Evolutionary conservation across 2,329 filamentous ascomycete genomes (phyloP).

Genomic region (Nothopassalora personata): DNA sequence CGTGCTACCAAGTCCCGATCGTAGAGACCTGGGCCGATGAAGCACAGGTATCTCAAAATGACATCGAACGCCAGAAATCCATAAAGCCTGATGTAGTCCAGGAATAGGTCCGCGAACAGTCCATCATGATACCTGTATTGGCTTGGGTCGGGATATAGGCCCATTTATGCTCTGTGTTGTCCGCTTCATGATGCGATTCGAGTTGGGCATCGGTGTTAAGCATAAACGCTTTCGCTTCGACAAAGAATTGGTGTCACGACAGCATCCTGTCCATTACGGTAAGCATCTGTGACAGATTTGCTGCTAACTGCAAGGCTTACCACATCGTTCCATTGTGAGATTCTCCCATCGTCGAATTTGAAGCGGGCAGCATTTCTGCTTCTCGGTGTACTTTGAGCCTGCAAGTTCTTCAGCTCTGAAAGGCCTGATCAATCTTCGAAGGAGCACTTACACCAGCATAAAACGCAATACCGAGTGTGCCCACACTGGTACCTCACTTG

Average conservation of each 20-base stretch:
- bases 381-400: slow-evolving; percentile 17
- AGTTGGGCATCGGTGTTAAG: slow-evolving; percentile 3
- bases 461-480: slow-evolving; percentile 16
- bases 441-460: slow-evolving; percentile 16
- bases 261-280: slow-evolving; percentile 7
- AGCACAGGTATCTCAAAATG: not conserved
- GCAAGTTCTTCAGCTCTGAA: too few species aligned
- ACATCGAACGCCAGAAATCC: not conserved
- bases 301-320: slow-evolving; percentile 1
- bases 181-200: not conserved
- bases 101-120: not conserved
- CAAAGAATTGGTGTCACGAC: slow-evolving; percentile 17
- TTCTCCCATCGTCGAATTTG: slow-evolving; percentile 14
- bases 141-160: not conserved
- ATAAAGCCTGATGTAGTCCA: not conserved
- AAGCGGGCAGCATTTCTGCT: slow-evolving; percentile 16
- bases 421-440: not conserved
- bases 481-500: slow-evolving; percentile 16
- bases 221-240: slow-evolving; percentile 9
- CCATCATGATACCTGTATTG: not conserved
- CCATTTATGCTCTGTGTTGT: not conserved
- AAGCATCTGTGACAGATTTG: not conserved
- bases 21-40: not conserved
- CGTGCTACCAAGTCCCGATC: not conserved
- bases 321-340: slow-evolving; percentile 13